phyloP scores from a whole-genome alignment of 2,329 filamentous ascomycete genomes.

The Colletotrichum zoysiae region DNA sequence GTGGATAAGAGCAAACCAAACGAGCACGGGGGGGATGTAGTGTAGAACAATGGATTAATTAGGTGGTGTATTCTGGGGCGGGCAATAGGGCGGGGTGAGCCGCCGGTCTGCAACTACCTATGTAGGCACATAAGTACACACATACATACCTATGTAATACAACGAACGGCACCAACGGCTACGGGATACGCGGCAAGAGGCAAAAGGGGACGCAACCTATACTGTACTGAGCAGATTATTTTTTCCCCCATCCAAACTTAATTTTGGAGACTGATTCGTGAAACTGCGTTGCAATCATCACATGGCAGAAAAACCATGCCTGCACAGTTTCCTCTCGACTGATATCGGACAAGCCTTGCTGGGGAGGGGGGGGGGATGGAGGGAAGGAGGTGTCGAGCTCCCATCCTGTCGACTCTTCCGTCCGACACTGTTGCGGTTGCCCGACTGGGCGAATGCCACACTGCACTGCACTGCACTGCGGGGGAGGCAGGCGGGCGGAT shows the following conservation, averaged over 20 bases:
- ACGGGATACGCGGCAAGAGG: neutral
- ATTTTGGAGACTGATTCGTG: neutral
- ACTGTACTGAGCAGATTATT: neutral
- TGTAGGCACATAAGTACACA: no score
- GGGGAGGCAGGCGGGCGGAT: neutral
- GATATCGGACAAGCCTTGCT: conserved; percentile 17
- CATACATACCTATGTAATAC: no score
- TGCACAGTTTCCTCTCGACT: conserved; percentile 26
- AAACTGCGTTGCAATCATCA: conserved; percentile 15
- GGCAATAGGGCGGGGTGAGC: conserved; percentile 21
- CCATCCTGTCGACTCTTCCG: neutral
- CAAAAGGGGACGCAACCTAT: neutral
- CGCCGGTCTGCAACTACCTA: neutral
- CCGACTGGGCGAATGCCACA: neutral
- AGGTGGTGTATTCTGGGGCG: conserved; percentile 28
- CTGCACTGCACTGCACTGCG: no score
- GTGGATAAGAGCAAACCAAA: conserved; percentile 37
- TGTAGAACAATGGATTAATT: neutral
- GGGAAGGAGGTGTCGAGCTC: no score
- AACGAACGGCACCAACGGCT: neutral
- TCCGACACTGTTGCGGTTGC: neutral
- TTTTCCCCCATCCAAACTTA: no score
- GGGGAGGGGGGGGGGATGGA: neutral
- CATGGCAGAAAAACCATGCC: conserved; percentile 19
- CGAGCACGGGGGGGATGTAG: conserved; percentile 25